phyloP scores from a whole-genome alignment of 2,329 filamentous ascomycete species.

The Ceratocystiopsis brevicomis region DNA sequence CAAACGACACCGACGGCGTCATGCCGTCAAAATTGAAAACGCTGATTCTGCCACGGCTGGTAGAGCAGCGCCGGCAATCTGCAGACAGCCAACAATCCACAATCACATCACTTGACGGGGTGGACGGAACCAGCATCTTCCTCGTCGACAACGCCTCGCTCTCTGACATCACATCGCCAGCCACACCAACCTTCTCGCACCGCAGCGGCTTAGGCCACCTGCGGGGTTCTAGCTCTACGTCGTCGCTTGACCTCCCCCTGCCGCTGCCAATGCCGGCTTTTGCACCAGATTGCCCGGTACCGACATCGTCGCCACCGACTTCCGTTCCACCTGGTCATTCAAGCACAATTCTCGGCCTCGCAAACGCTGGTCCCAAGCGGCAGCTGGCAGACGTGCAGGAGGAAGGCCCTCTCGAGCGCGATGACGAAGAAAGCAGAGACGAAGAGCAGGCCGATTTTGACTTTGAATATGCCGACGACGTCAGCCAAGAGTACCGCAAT shows the following conservation, averaged over 20 bases:
- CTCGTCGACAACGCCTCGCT: constrained; percentile 34
- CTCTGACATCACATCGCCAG: constrained; percentile 47
- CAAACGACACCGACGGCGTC: no score
- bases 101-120: constrained; percentile 20
- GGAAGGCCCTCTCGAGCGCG: constrained; percentile 60
- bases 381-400: constrained; percentile 69
- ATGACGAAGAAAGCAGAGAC: constrained; percentile 14
- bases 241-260: constrained; percentile 48
- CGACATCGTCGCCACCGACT: constrained; percentile 31
- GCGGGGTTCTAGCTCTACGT: constrained; percentile 51
- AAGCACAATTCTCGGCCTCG: constrained; percentile 1
- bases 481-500: constrained; percentile 29
- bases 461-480: constrained; percentile 24
- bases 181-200: constrained; percentile 48
- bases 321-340: neutral
- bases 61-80: constrained; percentile 23
- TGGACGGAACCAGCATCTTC: constrained; percentile 21
- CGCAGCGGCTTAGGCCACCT: constrained; percentile 28
- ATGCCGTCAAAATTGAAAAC: constrained; percentile 25
- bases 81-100: neutral
- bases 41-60: constrained; percentile 32
- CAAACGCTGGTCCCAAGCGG: constrained; percentile 33
- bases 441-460: neutral
- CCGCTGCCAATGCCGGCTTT: constrained; percentile 20
- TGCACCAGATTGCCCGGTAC: constrained; percentile 27